Evolutionary conservation across 2,329 filamentous ascomycete species (phyloP).

Genomic region (Xylaria sp.): DNA sequence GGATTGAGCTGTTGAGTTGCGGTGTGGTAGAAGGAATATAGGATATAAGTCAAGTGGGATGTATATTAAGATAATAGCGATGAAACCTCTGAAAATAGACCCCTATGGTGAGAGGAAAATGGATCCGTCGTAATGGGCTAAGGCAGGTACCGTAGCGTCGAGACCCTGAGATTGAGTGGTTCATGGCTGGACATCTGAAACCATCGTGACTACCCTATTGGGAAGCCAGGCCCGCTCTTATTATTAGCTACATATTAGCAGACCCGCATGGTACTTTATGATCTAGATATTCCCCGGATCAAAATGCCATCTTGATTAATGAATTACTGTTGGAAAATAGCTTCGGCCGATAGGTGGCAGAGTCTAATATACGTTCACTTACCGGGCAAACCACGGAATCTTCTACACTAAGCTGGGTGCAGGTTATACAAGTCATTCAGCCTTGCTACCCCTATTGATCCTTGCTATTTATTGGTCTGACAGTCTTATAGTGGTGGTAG

Average conservation of each 20-base stretch:
- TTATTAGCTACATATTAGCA: background rate
- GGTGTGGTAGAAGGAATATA: background rate
- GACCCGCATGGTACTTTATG: slow-evolving; percentile 1
- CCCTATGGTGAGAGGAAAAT: slow-evolving; percentile 3
- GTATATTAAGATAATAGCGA: background rate
- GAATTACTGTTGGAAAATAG: slow-evolving; percentile 7
- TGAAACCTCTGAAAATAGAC: slow-evolving; percentile 20
- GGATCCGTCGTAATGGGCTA: background rate
- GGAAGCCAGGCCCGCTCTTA: slow-evolving; percentile 15
- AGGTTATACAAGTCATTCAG: background rate
- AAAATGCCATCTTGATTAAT: background rate
- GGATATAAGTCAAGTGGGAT: no score
- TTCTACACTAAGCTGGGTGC: no score
- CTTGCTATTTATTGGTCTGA: background rate
- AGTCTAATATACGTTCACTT: background rate
- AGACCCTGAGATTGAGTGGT: slow-evolving; percentile 19
- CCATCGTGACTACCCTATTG: slow-evolving; percentile 22
- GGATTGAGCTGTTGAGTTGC: background rate
- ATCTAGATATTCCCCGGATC: background rate
- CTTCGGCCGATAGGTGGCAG: background rate
- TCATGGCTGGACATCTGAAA: slow-evolving; percentile 31
- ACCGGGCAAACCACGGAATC: background rate
- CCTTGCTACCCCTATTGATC: slow-evolving; percentile 8
- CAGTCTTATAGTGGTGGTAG: background rate
- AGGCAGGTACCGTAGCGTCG: background rate